Base-by-base conservation (phyloP, 352 stramenopile species). In the Phytophthora macrochlamydospora region DNA sequence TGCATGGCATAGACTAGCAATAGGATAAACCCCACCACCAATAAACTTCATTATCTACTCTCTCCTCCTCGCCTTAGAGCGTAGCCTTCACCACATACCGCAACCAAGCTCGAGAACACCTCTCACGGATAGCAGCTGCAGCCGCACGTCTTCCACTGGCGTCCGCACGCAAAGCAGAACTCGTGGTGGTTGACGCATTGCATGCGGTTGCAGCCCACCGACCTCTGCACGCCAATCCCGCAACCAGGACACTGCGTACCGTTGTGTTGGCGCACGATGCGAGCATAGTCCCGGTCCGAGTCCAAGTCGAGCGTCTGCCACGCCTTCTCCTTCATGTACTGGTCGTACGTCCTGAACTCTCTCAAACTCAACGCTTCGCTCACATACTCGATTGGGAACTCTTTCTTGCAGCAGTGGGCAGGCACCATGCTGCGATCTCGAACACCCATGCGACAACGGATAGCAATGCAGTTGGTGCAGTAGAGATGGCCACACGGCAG, bases 361-460 rank as follows among this genome's bases (percentile, higher is more conserved):
- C 11, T 14, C 7, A 11, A 30, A 32, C 54, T 42, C 9, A 94
- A 63, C 40, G 61, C 81, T 29, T 85, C 67, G 2, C 52, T 52
- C 8, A 94, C 75, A 56, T 91, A 92, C 13, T 94, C 83, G 14
- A 51, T 56, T 0, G 85, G 85, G 31, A 88, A 87, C 11, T 94
- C 85, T 37, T 80, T 79, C 56, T 81, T 81, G 71, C 83, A 94
- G 73, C 83, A 94, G 54, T 89, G 83, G 11, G 82, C 76, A 35
- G 85, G 85, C 28, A 87, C 67, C 57, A 90, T 70, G 30, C 73
- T 71, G 7, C 85, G 80, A 56, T 94, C 79, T 2, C 59, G 57
- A 0, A 91, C 62, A 31, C 71, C 75, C 73, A 89, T 87, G 24
- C 76, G 69, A 63, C 76, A 85, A 14, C 83, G 79, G 42, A 72